A percentile compares a stretch with the other conserved stretches of the same genome.
phyloP scores from a whole-genome alignment of 352 stramenopile species.

The Globisporangium paroecandrum region DNA sequence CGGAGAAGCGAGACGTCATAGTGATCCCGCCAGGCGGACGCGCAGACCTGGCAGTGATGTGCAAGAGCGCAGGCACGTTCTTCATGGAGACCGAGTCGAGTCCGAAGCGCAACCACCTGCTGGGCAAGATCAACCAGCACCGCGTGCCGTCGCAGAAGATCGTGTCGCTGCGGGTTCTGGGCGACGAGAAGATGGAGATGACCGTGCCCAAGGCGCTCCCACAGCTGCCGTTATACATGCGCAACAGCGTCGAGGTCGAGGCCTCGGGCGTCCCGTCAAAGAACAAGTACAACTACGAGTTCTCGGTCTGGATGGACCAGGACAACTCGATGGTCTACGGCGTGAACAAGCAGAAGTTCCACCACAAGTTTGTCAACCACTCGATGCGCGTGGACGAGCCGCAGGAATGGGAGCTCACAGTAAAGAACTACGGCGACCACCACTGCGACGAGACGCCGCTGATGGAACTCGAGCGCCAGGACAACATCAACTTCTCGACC shows the following conservation, averaged over 20 bases:
- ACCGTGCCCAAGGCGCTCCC: slow-evolving; percentile 35
- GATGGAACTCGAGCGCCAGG: slow-evolving; percentile 15
- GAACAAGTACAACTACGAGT: slow-evolving; percentile 71
- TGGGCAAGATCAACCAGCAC: slow-evolving; percentile 62
- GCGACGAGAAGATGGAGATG: slow-evolving; percentile 24
- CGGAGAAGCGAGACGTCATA: slow-evolving; percentile 42
- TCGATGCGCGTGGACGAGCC: slow-evolving; percentile 66
- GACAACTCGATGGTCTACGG: slow-evolving; percentile 38
- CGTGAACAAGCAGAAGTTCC: slow-evolving; percentile 59
- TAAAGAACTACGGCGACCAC: slow-evolving; percentile 46
- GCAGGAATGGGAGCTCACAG: slow-evolving; percentile 65
- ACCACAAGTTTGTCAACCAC: slow-evolving; percentile 47
- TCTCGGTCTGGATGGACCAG: slow-evolving; percentile 69
- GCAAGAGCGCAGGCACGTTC: slow-evolving; percentile 44
- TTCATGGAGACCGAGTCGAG: slow-evolving; percentile 65
- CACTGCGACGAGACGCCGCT: slow-evolving; percentile 32
- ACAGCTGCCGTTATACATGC: slow-evolving; percentile 61
- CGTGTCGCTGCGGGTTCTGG: slow-evolving; percentile 44
- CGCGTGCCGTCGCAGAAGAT: slow-evolving; percentile 67
- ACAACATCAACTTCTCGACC: slow-evolving; percentile 29
- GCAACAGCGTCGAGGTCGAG: slow-evolving; percentile 19
- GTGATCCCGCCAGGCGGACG: slow-evolving; percentile 64
- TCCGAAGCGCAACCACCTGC: slow-evolving; percentile 47
- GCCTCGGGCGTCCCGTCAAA: slow-evolving; percentile 20
- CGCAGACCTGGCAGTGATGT: slow-evolving; percentile 59